Conservation (phyloP, 1,284 basidiomycete species). For the Sparassis latifolia region DNA sequence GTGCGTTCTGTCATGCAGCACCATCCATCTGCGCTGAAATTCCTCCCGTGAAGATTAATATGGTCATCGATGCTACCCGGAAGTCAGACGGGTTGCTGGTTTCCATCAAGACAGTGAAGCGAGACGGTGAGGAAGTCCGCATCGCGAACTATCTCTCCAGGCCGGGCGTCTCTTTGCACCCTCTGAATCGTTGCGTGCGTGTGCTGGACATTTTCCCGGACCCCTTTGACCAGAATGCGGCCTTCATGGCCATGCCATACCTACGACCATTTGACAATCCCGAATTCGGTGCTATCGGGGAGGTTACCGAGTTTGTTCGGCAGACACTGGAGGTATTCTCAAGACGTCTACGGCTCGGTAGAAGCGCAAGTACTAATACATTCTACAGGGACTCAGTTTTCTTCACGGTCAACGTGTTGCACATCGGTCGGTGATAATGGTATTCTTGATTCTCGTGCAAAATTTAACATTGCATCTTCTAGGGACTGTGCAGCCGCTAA, state of each 20-base stretch:
- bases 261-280: conserved; percentile 18
- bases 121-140: conserved; percentile 12
- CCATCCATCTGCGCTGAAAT: not conserved
- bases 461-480: not conserved
- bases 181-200: conserved; percentile 26
- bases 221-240: conserved; percentile 5
- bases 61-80: conserved; percentile 23
- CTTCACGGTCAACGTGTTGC: conserved; percentile 18
- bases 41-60: not conserved
- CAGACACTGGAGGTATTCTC: conserved; percentile 21
- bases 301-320: conserved; percentile 21
- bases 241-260: conserved; percentile 26
- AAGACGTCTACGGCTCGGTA: not conserved
- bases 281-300: conserved; percentile 14
- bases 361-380: not conserved
- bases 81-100: conserved; percentile 19
- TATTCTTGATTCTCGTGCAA: not conserved
- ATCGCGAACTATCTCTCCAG: conserved; percentile 16
- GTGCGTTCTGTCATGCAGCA: not conserved
- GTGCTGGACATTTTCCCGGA: conserved; percentile 25
- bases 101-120: conserved; percentile 18
- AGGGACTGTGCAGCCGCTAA: conserved; percentile 19
- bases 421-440: conserved; percentile 12
- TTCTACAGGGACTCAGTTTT: conserved; percentile 16
- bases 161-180: conserved; percentile 11